Conservation (phyloP, 495 filamentous ascomycete species). For the Daldinia bambusicola region DNA sequence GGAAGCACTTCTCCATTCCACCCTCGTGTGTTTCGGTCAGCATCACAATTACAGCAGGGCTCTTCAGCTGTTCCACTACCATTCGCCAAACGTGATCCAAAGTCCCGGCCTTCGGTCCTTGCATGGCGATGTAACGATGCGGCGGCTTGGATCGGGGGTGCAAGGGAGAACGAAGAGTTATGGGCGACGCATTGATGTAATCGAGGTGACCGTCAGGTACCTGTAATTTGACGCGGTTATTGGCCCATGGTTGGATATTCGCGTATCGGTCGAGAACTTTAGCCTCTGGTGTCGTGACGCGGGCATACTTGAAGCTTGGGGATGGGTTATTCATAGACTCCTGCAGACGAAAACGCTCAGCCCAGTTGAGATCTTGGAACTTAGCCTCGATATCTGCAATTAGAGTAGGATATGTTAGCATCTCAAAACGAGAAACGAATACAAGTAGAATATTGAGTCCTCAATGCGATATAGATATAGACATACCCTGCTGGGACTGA, state of each 20-base stretch:
- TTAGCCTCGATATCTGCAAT: constrained; percentile 60
- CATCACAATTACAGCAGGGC: constrained; percentile 92
- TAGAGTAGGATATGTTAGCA: constrained; percentile 25
- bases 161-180: constrained; percentile 75
- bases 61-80: constrained; percentile 84
- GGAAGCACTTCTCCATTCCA: constrained; percentile 87
- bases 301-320: constrained; percentile 66
- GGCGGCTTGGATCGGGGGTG: constrained; percentile 50
- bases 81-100: constrained; percentile 93
- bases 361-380: constrained; percentile 71
- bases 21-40: constrained; percentile 88
- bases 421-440: constrained; percentile 1
- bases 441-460: background rate
- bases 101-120: constrained; percentile 82
- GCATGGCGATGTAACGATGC: constrained; percentile 66
- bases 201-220: constrained; percentile 83
- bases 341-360: constrained; percentile 65
- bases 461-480: background rate
- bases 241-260: constrained; percentile 87
- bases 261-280: constrained; percentile 77
- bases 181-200: constrained; percentile 97
- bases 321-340: constrained; percentile 55
- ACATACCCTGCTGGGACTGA: constrained; percentile 49
- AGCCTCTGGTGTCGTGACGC: constrained; percentile 58
- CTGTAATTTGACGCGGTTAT: constrained; percentile 83